A percentile compares a stretch with the other conserved stretches of the same genome.
Evolutionary conservation across 805 yeast species (phyloP).

Genomic region (Cyberlindnera maclurae): DNA sequence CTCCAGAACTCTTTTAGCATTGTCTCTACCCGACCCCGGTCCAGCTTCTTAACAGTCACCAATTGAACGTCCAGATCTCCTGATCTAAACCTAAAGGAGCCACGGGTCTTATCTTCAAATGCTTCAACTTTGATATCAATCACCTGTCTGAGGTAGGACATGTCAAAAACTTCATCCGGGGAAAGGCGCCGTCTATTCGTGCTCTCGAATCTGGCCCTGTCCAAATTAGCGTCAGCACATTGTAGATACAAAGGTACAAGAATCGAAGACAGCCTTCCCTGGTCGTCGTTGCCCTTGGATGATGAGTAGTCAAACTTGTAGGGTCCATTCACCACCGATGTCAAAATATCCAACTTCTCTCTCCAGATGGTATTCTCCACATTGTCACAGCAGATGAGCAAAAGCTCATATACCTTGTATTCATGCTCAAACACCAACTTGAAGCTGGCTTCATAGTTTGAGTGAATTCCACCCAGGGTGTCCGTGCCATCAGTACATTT

Average conservation of each 20-base stretch:
- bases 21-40: slow-evolving; percentile 23
- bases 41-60: slow-evolving; percentile 11
- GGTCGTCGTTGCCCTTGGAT: slow-evolving; percentile 18
- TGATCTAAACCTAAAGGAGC: no score
- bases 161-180: slow-evolving; percentile 8
- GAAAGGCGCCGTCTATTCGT: slow-evolving; percentile 1
- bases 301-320: slow-evolving; percentile 25
- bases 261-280: slow-evolving; percentile 17
- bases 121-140: slow-evolving; percentile 17
- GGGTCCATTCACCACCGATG: slow-evolving; percentile 27
- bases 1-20: slow-evolving; percentile 28
- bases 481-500: slow-evolving; percentile 24
- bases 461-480: slow-evolving; percentile 22
- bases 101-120: not conserved
- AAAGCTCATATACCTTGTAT: slow-evolving; percentile 37
- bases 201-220: slow-evolving; percentile 4
- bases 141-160: slow-evolving; percentile 22
- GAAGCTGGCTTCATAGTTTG: slow-evolving; percentile 27
- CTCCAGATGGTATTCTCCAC: slow-evolving; percentile 38
- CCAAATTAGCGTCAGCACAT: slow-evolving; percentile 19
- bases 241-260: slow-evolving; percentile 16
- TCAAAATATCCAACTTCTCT: slow-evolving; percentile 26
- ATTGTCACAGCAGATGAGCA: slow-evolving; percentile 27
- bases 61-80: slow-evolving; percentile 1
- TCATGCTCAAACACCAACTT: slow-evolving; percentile 42